These are phyloP conservation scores for Pseudocercospora musae DNA, from an alignment of 2,329 filamentous ascomycete species.

Conservation along the genomic window DNA sequence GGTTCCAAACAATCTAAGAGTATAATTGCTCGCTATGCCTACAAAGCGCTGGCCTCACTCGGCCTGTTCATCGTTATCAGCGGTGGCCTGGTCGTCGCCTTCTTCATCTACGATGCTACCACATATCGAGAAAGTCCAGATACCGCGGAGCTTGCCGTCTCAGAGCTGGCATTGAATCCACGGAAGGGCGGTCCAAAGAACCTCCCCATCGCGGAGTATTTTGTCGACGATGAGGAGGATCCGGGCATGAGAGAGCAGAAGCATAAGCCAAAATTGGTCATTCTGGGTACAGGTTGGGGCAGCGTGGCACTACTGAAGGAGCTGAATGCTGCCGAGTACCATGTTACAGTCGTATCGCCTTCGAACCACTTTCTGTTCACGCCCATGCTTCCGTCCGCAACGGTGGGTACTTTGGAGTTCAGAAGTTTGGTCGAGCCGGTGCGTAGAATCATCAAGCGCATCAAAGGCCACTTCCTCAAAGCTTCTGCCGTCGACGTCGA, in stretches of 20 bases:
- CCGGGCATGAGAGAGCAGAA: conserved; percentile 67
- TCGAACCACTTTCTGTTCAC: conserved; percentile 98
- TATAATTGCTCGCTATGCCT: conserved; percentile 53
- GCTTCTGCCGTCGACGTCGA: conserved; percentile 85
- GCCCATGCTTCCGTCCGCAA: conserved; percentile 94
- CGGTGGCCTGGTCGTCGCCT: conserved; percentile 67
- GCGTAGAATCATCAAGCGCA: conserved; percentile 71
- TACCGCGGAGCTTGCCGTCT: conserved; percentile 74
- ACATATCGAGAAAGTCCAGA: conserved; percentile 76
- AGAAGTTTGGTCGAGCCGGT: conserved; percentile 91
- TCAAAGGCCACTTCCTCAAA: conserved; percentile 85
- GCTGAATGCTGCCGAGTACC: conserved; percentile 85
- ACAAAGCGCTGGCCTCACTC: conserved; percentile 63
- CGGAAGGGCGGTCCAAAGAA: conserved; percentile 89
- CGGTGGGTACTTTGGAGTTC: conserved; percentile 89
- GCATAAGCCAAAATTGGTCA: conserved; percentile 87
- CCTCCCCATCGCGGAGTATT: conserved; percentile 80
- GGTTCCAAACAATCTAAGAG: conserved; percentile 25
- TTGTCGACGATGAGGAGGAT: conserved; percentile 84
- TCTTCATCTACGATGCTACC: conserved; percentile 90
- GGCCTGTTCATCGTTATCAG: conserved; percentile 73
- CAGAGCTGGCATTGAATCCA: conserved; percentile 76
- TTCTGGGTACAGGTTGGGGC: conserved; percentile 93
- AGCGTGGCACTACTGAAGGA: conserved; percentile 89
- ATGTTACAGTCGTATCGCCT: conserved; percentile 91